Evolutionary conservation across 2,329 filamentous ascomycete genomes (phyloP).

Genomic region (Byssochlamys sp.): DNA sequence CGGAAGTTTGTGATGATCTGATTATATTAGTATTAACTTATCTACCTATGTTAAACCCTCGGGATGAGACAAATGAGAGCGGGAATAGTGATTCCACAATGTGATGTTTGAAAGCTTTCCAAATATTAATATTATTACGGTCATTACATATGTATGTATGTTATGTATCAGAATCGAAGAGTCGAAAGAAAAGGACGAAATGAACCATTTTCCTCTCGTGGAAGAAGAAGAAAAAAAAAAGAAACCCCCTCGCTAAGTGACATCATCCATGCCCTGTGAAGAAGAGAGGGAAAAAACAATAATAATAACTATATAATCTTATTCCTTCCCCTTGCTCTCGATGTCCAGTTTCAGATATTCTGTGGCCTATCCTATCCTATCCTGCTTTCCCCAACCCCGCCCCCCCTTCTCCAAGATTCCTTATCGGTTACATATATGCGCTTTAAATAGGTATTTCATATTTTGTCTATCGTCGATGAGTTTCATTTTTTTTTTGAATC

Average conservation of each 20-base stretch:
- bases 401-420: too few species aligned
- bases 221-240: background rate
- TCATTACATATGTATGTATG: background rate
- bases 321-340: too few species aligned
- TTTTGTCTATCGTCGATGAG: too few species aligned
- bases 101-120: background rate
- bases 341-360: background rate
- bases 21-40: background rate
- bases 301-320: too few species aligned
- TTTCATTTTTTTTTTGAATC: background rate
- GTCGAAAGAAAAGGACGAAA: background rate
- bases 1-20: background rate
- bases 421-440: too few species aligned
- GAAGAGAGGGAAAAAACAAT: too few species aligned
- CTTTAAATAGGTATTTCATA: too few species aligned
- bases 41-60: background rate
- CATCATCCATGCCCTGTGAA: background rate
- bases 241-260: background rate
- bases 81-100: background rate
- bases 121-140: background rate
- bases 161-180: too few species aligned
- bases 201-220: background rate
- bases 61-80: background rate
- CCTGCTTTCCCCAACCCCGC: background rate
- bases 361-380: background rate